Percentiles rank a stretch among this genome's conserved stretches.
Conservation (phyloP, 2,329 filamentous ascomycete genomes). For the Penicillium sp. region DNA sequence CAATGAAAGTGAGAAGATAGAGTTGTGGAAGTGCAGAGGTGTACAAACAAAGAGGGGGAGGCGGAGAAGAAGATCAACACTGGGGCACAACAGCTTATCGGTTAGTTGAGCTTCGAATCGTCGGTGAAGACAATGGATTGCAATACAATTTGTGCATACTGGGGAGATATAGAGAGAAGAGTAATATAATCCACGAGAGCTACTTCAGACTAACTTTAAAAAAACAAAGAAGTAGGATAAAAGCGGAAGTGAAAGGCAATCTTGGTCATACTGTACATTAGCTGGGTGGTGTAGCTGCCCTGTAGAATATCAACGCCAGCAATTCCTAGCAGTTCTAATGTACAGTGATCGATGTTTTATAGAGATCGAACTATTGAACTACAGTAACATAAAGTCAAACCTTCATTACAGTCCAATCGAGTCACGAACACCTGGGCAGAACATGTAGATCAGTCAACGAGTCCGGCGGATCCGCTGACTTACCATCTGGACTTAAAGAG, state of each 20-base stretch:
- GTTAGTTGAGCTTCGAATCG: slow-evolving; percentile 3
- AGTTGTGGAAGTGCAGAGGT: slow-evolving; percentile 3
- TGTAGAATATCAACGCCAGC: background rate
- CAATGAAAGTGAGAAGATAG: slow-evolving; percentile 9
- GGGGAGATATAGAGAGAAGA: too few relatives aligned
- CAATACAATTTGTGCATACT: too few relatives aligned
- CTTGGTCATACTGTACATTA: too few relatives aligned
- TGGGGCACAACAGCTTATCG: slow-evolving; percentile 11
- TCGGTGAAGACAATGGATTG: background rate
- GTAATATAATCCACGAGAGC: too few relatives aligned
- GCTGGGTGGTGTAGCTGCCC: too few relatives aligned
- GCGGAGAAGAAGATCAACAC: slow-evolving; percentile 22
- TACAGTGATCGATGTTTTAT: background rate
- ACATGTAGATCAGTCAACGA: slow-evolving; percentile 9
- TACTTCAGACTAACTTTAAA: too few relatives aligned
- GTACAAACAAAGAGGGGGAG: slow-evolving; percentile 23
- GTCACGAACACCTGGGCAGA: background rate
- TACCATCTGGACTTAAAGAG: slow-evolving; percentile 7
- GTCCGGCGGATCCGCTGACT: slow-evolving; percentile 10
- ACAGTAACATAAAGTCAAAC: background rate
- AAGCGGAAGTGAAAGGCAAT: too few relatives aligned
- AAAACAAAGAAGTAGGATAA: too few relatives aligned
- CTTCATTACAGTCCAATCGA: background rate
- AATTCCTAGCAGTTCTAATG: background rate
- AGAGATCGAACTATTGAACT: background rate